Evolutionary conservation across 257 asterid genomes (phyloP), one percentile per base, ranked within the genome.

Genomic region (Solanum chiquidenum): DNA sequence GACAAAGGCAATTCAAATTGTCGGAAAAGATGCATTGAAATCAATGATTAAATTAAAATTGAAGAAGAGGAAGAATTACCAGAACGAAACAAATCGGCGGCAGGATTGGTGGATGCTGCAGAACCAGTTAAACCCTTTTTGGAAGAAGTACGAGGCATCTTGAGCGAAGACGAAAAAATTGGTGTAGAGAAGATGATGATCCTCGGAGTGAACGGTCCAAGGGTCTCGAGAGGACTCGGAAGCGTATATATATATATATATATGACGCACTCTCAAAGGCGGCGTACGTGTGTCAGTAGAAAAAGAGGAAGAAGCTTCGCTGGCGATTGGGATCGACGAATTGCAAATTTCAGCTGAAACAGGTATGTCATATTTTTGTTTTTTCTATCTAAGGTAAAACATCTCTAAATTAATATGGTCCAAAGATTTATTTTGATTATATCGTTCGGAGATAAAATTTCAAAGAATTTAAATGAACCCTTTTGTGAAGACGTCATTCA

Each of bases 121-220:
- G 98, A 90, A 88, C 88, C 91, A 44, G 91, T 69, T 80, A 93
- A 34, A 77, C 88, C 93, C 87, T 94, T 94, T 84, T 90, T 92
- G 60, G 99, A 95, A 33, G 99, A 95, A 75, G 92, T 64, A 23
- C 99, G 98, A 91, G 96, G 98, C 99, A 96, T 96, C 88, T 87
- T 93, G 12, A 58, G 68, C 5, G 68, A 12, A 55, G 64, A 55
- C 14, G 60, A 55, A 3, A 12, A 66, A 34, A 29, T 23, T 31
- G 12, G n/a, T 7, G 38, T 60, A 34, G 76, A 58, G 86, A 58
- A 49, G 37, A 11, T 25, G 68, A 46, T 16, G 85, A 80, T 80
- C 38, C 68, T 44, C 66, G 38, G 18, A 44, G 62, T 16, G 84
- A 25, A 25, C 40, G 66, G 84, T 44, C 85, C 64, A 79, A 79